A percentile compares a stretch with the other conserved stretches of the same genome.
Evolutionary conservation across 352 stramenopile genomes (phyloP).

Genomic region (Globisporangium viniferum): DNA sequence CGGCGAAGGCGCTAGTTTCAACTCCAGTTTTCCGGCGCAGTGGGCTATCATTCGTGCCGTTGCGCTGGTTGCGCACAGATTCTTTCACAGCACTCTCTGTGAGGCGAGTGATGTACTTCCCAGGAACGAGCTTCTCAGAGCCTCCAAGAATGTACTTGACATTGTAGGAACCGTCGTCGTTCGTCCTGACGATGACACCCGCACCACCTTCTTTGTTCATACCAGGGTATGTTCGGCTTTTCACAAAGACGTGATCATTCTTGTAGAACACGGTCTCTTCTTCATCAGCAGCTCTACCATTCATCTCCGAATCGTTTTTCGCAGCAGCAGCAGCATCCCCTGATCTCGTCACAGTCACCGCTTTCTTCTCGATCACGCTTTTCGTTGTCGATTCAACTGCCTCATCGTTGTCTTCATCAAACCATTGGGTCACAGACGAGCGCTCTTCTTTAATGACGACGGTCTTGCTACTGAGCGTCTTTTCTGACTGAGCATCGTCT

Average conservation of each 20-base stretch:
- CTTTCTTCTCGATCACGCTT: slow-evolving; percentile 5
- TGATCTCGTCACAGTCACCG: background rate
- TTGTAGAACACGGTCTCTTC: slow-evolving; percentile 36
- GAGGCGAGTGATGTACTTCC: slow-evolving; percentile 56
- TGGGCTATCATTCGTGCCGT: slow-evolving; percentile 10
- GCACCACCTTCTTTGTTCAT: slow-evolving; percentile 80
- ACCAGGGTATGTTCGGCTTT: slow-evolving; percentile 62
- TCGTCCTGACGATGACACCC: slow-evolving; percentile 40
- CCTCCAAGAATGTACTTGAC: slow-evolving; percentile 85
- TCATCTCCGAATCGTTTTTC: slow-evolving; percentile 14
- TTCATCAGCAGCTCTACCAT: background rate
- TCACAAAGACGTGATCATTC: slow-evolving; percentile 73
- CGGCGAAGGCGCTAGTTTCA: background rate
- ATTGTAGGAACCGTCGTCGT: slow-evolving; percentile 71
- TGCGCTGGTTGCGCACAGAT: slow-evolving; percentile 61
- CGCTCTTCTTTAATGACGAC: slow-evolving; percentile 26
- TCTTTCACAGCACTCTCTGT: slow-evolving; percentile 75
- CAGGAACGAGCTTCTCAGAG: slow-evolving; percentile 60
- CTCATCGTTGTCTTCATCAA: slow-evolving; percentile 21
- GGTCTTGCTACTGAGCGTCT: slow-evolving; percentile 9
- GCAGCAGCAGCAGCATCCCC: background rate
- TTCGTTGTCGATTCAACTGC: background rate
- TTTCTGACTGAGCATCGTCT: slow-evolving; percentile 5
- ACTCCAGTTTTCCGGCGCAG: background rate
- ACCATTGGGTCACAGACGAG: slow-evolving; percentile 34